Evolutionary conservation across 352 stramenopile genomes (phyloP).

Genomic region (Peronosclerospora sorghi): DNA sequence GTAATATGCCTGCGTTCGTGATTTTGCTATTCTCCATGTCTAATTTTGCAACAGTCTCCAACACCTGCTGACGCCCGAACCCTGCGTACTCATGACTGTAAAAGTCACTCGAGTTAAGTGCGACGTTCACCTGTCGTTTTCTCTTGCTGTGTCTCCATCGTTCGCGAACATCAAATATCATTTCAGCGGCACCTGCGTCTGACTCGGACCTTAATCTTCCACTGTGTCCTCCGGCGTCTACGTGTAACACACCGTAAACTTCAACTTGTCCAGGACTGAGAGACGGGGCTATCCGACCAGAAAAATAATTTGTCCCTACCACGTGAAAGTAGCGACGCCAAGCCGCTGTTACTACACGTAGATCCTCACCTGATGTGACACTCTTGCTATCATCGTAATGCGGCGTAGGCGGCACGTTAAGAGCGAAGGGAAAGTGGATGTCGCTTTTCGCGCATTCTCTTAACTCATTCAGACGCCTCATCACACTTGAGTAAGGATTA

Average conservation of each 20-base stretch:
- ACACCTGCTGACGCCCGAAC: constrained; percentile 22
- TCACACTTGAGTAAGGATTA: constrained; percentile 4
- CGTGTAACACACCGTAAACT: constrained; percentile 44
- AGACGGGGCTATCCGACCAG: constrained; percentile 30
- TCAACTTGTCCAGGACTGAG: constrained; percentile 44
- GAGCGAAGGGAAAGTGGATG: constrained; percentile 41
- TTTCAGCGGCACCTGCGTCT: constrained; percentile 20
- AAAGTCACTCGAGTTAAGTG: constrained; percentile 59
- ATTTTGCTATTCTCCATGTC: constrained; percentile 9
- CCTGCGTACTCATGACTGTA: constrained; percentile 41
- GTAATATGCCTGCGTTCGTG: constrained; percentile 2
- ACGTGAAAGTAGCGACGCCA: constrained; percentile 44
- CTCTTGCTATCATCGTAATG: constrained; percentile 7
- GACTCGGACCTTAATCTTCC: constrained; percentile 8
- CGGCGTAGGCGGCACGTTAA: constrained; percentile 9
- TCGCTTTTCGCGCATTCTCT: constrained; percentile 21
- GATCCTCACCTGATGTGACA: constrained; percentile 25
- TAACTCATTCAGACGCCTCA: constrained; percentile 23
- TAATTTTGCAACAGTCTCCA: constrained; percentile 22
- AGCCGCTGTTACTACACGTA: constrained; percentile 26
- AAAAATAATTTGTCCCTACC: constrained; percentile 51
- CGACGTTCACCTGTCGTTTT: constrained; percentile 38
- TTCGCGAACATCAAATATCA: constrained; percentile 57
- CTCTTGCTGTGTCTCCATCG: constrained; percentile 57
- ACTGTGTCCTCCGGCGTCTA: constrained; percentile 24